phyloP scores from a whole-genome alignment of 2,329 filamentous ascomycete genomes.

The Ophiostoma angusticollis region DNA sequence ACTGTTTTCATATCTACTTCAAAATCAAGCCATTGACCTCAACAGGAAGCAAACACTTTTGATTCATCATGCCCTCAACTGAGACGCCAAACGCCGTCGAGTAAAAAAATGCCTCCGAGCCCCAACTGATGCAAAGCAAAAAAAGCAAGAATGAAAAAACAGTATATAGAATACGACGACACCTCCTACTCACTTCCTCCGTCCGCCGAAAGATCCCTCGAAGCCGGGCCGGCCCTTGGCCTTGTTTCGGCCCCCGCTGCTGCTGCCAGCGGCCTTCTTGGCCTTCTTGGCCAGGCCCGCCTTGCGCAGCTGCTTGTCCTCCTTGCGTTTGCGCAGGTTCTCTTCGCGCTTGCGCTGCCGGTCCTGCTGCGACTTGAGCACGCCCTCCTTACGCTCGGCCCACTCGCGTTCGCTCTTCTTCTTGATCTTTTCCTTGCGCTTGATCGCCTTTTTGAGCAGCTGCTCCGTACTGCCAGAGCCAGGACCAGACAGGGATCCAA shows the following conservation, averaged over 20 bases:
- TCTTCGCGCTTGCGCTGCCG: constrained; percentile 74
- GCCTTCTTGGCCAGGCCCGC: constrained; percentile 39
- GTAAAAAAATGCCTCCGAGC: background rate
- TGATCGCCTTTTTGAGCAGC: constrained; percentile 84
- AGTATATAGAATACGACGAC: background rate
- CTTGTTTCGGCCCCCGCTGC: constrained; percentile 23
- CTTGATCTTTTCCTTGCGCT: constrained; percentile 82
- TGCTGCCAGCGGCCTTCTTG: constrained; percentile 30
- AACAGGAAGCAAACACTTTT: no score
- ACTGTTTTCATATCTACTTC: no score
- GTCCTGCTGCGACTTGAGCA: constrained; percentile 64
- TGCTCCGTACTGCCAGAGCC: constrained; percentile 40
- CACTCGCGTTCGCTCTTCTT: constrained; percentile 87
- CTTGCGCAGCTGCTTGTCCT: constrained; percentile 53
- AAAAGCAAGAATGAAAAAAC: background rate
- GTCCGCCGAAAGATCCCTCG: constrained; percentile 53
- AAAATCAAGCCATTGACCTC: no score
- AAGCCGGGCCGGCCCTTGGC: constrained; percentile 48
- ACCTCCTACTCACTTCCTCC: constrained; percentile 28
- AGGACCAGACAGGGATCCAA: background rate
- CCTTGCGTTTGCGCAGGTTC: constrained; percentile 60
- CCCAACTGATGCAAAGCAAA: background rate
- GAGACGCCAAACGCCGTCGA: background rate
- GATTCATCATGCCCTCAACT: no score
- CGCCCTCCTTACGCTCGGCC: constrained; percentile 57